Percentiles rank a stretch among this genome's conserved stretches.
phyloP scores from a whole-genome alignment of 768 basidiomycete species.

The Vararia minispora region DNA sequence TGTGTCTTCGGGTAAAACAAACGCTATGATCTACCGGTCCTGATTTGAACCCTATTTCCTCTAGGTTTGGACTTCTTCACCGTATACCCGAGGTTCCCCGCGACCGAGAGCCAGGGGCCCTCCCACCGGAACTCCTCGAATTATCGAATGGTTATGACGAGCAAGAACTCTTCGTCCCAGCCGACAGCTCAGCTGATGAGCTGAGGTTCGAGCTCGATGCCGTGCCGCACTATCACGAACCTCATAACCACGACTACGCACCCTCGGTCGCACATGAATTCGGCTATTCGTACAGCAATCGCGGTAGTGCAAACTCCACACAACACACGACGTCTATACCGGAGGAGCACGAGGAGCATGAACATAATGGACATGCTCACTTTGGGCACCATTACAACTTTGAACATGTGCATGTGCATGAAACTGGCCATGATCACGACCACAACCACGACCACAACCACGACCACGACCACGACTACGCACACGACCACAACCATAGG shows the following conservation, averaged over 20 bases:
- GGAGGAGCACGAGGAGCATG: conserved; percentile 9
- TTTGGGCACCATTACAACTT: background rate
- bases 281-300: conserved; percentile 12
- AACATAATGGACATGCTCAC: conserved; percentile 6
- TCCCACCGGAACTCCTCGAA: conserved; percentile 45
- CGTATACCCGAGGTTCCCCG: conserved; percentile 76
- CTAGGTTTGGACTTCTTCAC: conserved; percentile 83
- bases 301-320: conserved; percentile 4
- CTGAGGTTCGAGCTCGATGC: conserved; percentile 17
- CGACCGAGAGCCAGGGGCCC: conserved; percentile 43
- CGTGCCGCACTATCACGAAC: conserved; percentile 17
- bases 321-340: conserved; percentile 7
- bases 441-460: conserved; percentile 8
- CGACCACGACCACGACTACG: conserved; percentile 3
- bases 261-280: conserved; percentile 10
- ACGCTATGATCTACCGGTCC: background rate
- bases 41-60: conserved; percentile 5
- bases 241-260: conserved; percentile 15
- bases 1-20: conserved; percentile 84
- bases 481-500: conserved; percentile 9
- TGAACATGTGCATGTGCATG: conserved; percentile 8
- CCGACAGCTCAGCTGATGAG: conserved; percentile 54
- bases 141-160: conserved; percentile 43
- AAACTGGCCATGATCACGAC: conserved; percentile 5
- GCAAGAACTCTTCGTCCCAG: conserved; percentile 64